Evolutionary conservation across 306 rosid species (phyloP).

Genomic region (Cicer arietinum): DNA sequence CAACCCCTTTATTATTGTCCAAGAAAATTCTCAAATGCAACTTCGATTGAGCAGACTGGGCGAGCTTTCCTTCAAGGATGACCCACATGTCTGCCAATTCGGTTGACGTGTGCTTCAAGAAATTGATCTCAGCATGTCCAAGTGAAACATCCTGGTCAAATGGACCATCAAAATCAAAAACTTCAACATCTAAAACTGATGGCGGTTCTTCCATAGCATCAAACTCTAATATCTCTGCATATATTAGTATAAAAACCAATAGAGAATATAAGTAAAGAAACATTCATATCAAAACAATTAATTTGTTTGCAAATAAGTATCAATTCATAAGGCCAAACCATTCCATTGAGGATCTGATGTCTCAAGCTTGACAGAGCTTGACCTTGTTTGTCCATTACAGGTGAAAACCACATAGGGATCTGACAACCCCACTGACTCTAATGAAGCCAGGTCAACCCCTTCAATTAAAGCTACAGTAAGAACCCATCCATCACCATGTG

Average conservation of each 20-base stretch:
- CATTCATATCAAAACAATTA: conserved; percentile 20
- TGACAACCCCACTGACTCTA: conserved; percentile 63
- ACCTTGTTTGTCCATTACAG: conserved; percentile 80
- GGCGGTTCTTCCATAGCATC: conserved; percentile 99
- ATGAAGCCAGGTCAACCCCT: conserved; percentile 68
- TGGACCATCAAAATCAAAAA: conserved; percentile 90
- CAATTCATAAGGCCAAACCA: conserved; percentile 57
- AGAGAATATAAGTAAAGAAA: conserved; percentile 17
- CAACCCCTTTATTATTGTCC: conserved; percentile 81
- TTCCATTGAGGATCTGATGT: conserved; percentile 83
- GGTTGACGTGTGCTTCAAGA: conserved; percentile 74
- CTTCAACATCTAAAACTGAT: conserved; percentile 78
- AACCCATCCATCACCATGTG: conserved; percentile 90
- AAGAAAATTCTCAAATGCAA: conserved; percentile 85
- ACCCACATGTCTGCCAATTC: conserved; percentile 91
- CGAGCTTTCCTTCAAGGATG: conserved; percentile 83
- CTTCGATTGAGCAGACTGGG: conserved; percentile 86
- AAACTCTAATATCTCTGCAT: conserved; percentile 89
- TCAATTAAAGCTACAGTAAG: conserved; percentile 83
- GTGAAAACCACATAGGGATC: conserved; percentile 87
- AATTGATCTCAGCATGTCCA: conserved; percentile 90
- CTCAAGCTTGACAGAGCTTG: conserved; percentile 93
- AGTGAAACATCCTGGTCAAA: conserved; percentile 83
- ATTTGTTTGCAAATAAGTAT: not conserved
- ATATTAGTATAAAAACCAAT: conserved; percentile 21